Evolutionary conservation across 1,284 basidiomycete species (phyloP), one percentile per base, ranked within the genome.

Genomic region (Trichosporon coremiiforme): DNA sequence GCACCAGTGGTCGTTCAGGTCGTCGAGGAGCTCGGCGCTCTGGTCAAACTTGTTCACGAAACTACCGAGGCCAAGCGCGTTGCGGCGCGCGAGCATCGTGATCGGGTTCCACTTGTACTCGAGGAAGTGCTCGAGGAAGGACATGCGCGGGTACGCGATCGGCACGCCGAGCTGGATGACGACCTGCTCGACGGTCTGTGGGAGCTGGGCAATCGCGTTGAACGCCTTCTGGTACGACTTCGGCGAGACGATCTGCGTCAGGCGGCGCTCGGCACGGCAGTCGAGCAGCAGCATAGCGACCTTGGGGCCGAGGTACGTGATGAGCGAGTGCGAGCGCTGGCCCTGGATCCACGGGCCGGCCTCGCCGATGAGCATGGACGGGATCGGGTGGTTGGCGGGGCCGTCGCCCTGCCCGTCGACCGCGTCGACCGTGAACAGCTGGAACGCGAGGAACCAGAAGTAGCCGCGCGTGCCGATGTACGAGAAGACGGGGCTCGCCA

Each of bases 1-100:
- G 10, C 92, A 94, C 93, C 93, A 95, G 77, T 94, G 93, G 78
- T 95, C 93, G 77, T 93, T 94, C 80, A 97, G 86, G 84, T 98
- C 95, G 83, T 98, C 95, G 67, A 97, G 86, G 53, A 97, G 84
- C 82, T 96, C 94, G 0, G 93, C 91, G 65, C 95, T 92, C 33
- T 89, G 89, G 82, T 97, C 95, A 84, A 96, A 97, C 71, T 85
- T 93, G 83, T 96, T 95, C 31, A 94, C 89, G 77, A 95, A 91
- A 8, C 91, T 89, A 41, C 88, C 87, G 41, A 95, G 81, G 22
- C 90, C 90, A 65, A 91, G 73, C 0, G 80, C 79, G 66, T 81
- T 82, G 73, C 75, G 77, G 45, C 77, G 75, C 2, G 90, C 91
- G 10, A 95, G 85, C 2, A 89, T 87, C 41, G 90, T 88, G 64